These are phyloP conservation scores for Hypoxylon sp. DNA, from an alignment of 2,329 filamentous ascomycete species.

Conservation along the genomic window DNA sequence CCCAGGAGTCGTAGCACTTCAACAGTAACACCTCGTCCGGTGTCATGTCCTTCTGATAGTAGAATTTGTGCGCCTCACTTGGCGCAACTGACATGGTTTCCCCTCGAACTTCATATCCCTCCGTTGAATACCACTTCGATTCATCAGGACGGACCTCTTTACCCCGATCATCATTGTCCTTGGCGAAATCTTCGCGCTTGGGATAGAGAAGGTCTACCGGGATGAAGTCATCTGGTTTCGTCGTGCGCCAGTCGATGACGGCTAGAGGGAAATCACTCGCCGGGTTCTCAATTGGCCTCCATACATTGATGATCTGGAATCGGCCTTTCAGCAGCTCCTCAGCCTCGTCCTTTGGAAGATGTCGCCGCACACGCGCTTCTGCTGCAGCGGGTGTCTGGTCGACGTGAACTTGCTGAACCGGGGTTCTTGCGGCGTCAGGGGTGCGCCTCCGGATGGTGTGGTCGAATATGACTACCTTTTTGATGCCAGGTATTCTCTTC, in stretches of 20 bases:
- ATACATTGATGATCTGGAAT: slow-evolving; percentile 79
- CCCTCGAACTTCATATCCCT: slow-evolving; percentile 72
- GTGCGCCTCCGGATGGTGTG: slow-evolving; percentile 75
- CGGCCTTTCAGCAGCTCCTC: slow-evolving; percentile 70
- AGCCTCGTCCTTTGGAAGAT: slow-evolving; percentile 69
- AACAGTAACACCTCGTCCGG: slow-evolving; percentile 64
- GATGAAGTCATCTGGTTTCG: slow-evolving; percentile 70
- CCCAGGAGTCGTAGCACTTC: slow-evolving; percentile 69
- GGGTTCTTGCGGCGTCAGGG: slow-evolving; percentile 71
- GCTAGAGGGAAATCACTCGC: slow-evolving; percentile 74
- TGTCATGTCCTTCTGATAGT: slow-evolving; percentile 78
- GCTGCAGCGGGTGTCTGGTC: slow-evolving; percentile 78
- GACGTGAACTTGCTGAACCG: slow-evolving; percentile 79
- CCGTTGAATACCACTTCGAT: slow-evolving; percentile 62
- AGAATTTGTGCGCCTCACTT: slow-evolving; percentile 72
- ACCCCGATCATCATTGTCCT: slow-evolving; percentile 71
- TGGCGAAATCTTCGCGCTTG: slow-evolving; percentile 50
- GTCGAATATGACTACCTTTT: slow-evolving; percentile 75
- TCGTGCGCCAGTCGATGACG: slow-evolving; percentile 73
- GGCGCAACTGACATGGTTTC: slow-evolving; percentile 74
- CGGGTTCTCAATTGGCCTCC: slow-evolving; percentile 75
- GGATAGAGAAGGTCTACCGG: slow-evolving; percentile 76
- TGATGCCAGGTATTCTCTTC: slow-evolving; percentile 62
- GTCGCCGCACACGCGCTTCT: slow-evolving; percentile 72
- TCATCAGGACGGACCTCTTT: slow-evolving; percentile 71